These are phyloP conservation scores for Globisporangium uncinulatum DNA, from an alignment of 352 stramenopile genomes.

Conservation along the genomic window DNA sequence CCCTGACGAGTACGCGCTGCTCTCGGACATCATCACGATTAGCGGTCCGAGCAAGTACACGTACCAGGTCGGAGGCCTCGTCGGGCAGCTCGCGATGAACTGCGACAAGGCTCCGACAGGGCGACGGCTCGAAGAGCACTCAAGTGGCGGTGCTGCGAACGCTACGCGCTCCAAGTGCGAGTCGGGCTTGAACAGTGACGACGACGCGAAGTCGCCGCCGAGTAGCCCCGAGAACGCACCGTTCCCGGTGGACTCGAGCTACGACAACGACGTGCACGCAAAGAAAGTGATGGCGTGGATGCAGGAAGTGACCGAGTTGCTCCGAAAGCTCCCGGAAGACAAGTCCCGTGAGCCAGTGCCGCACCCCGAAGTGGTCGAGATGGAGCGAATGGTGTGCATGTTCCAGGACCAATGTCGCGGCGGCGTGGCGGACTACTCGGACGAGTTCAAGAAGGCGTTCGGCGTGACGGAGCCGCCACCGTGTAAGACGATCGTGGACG, in stretches of 20 bases:
- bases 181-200: not conserved
- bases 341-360: not conserved
- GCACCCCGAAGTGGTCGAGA: slow-evolving; percentile 1
- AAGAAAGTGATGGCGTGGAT: not conserved
- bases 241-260: not conserved
- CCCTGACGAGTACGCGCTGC: slow-evolving; percentile 13
- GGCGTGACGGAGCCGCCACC: slow-evolving; percentile 24
- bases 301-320: not conserved
- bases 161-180: not conserved
- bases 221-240: not conserved
- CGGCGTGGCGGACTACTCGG: slow-evolving; percentile 33
- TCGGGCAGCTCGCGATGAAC: slow-evolving; percentile 10
- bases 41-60: slow-evolving; percentile 12
- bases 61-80: slow-evolving; percentile 18
- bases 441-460: slow-evolving; percentile 40
- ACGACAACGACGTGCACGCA: not conserved
- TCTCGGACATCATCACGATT: slow-evolving; percentile 19
- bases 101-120: slow-evolving; percentile 9
- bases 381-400: slow-evolving; percentile 25
- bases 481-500: slow-evolving; percentile 39
- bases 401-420: slow-evolving; percentile 48
- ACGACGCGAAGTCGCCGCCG: not conserved
- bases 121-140: slow-evolving; percentile 5
- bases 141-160: not conserved
- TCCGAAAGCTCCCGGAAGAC: not conserved